phyloP scores from a whole-genome alignment of 805 yeast species.

The Nakazawaea wickerhamii region DNA sequence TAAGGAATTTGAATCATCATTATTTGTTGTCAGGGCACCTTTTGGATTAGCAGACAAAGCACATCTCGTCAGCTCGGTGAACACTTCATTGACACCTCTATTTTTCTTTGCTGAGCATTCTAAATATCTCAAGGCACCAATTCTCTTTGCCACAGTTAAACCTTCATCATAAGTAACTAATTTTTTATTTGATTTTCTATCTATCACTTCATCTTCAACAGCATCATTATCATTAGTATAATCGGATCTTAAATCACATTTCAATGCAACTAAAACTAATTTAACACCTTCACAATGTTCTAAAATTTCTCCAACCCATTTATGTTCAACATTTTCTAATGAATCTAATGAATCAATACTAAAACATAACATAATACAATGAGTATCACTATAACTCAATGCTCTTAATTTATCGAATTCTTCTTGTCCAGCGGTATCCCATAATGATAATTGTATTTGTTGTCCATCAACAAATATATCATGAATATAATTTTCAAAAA shows the following conservation, averaged over 20 bases:
- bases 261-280: slow-evolving; percentile 86
- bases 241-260: slow-evolving; percentile 81
- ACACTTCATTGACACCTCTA: slow-evolving; percentile 98
- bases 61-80: slow-evolving; percentile 97
- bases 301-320: slow-evolving; percentile 96
- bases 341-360: slow-evolving; percentile 93
- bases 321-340: slow-evolving; percentile 86
- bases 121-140: slow-evolving; percentile 90
- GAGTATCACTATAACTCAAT: slow-evolving; percentile 89
- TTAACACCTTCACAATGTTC: slow-evolving; percentile 97
- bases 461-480: slow-evolving; percentile 94
- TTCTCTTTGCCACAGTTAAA: slow-evolving; percentile 81
- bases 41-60: slow-evolving; percentile 86
- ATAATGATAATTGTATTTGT: slow-evolving; percentile 83
- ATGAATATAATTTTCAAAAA: slow-evolving; percentile 94
- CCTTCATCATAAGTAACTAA: slow-evolving; percentile 91
- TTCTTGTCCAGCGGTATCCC: slow-evolving; percentile 99
- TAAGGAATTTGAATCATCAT: slow-evolving; percentile 31
- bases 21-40: slow-evolving; percentile 56
- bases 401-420: slow-evolving; percentile 94
- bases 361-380: slow-evolving; percentile 94
- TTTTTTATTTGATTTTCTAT: slow-evolving; percentile 31
- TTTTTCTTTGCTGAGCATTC: slow-evolving; percentile 97
- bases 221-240: slow-evolving; percentile 43
- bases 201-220: slow-evolving; percentile 21